Percentiles rank a stretch among this genome's conserved stretches.
These are phyloP conservation scores for Kwoniella mangroviensis DNA, from an alignment of 768 basidiomycete genomes.

Conservation along the genomic window DNA sequence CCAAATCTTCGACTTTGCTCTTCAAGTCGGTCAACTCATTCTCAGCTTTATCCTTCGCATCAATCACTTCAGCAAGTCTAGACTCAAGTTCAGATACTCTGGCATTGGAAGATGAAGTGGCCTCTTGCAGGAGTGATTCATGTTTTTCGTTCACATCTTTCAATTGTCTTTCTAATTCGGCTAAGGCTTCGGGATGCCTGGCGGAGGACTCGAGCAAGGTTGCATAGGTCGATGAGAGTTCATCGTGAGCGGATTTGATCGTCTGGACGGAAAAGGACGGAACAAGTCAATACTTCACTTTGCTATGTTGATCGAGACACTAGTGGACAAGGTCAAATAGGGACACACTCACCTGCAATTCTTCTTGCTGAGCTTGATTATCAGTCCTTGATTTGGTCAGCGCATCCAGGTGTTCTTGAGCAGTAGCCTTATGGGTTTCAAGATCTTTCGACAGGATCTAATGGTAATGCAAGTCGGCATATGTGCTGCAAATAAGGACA, in stretches of 20 bases:
- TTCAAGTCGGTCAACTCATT: slow-evolving; percentile 5
- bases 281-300: not conserved
- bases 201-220: slow-evolving; percentile 21
- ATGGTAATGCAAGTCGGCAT: too few species aligned
- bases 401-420: slow-evolving; percentile 6
- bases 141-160: slow-evolving; percentile 19
- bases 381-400: slow-evolving; percentile 8
- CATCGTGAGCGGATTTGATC: slow-evolving; percentile 24
- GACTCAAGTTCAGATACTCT: slow-evolving; percentile 14
- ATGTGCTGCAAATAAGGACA: not conserved
- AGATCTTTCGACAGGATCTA: not conserved
- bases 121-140: slow-evolving; percentile 13
- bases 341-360: slow-evolving; percentile 11
- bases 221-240: slow-evolving; percentile 23
- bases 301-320: too few species aligned
- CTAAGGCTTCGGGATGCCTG: slow-evolving; percentile 18
- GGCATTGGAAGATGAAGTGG: not conserved
- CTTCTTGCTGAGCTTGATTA: slow-evolving; percentile 12
- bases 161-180: slow-evolving; percentile 23
- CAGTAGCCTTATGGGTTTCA: slow-evolving; percentile 2
- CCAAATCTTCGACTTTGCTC: slow-evolving; percentile 11
- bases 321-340: not conserved
- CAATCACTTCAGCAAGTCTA: slow-evolving; percentile 2
- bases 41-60: slow-evolving; percentile 5
- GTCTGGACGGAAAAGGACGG: slow-evolving; percentile 4